A percentile compares a stretch with the other conserved stretches of the same genome.
Conservation (phyloP, 148 eudicot genomes). For the Rhododendron mucronatum region DNA sequence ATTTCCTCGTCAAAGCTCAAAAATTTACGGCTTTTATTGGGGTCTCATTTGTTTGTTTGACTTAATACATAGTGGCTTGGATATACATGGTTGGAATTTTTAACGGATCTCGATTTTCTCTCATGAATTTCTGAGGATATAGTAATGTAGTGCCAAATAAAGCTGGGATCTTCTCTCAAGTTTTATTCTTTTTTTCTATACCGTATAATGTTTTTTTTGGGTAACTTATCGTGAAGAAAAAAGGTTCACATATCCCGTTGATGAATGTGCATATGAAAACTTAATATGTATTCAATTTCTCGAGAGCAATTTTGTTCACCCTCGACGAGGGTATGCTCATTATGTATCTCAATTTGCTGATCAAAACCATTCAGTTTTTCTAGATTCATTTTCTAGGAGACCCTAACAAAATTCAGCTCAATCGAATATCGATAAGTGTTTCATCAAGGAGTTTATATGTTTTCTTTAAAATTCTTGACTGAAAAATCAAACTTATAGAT, state of each 20-base stretch:
- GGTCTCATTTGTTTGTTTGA: neutral
- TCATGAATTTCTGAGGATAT: neutral
- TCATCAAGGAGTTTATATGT: neutral
- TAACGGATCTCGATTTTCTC: conserved; percentile 3
- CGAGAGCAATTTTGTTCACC: neutral
- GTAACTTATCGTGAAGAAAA: neutral
- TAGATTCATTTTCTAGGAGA: neutral
- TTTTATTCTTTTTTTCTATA: neutral
- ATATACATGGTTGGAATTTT: neutral
- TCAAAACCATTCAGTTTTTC: neutral
- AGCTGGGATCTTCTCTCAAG: neutral
- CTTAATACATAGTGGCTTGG: neutral
- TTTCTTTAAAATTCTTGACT: no score
- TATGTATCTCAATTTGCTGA: neutral
- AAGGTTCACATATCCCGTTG: neutral
- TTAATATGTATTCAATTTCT: neutral
- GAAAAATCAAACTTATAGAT: no score
- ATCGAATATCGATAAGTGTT: neutral
- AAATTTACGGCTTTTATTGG: neutral
- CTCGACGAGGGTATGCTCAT: neutral
- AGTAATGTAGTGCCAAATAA: neutral
- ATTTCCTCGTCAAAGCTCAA: neutral
- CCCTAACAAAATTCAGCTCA: neutral
- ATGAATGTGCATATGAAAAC: neutral
- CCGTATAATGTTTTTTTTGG: neutral